phyloP scores from a whole-genome alignment of 2,329 filamentous ascomycete genomes.

The Fusarium sp. region DNA sequence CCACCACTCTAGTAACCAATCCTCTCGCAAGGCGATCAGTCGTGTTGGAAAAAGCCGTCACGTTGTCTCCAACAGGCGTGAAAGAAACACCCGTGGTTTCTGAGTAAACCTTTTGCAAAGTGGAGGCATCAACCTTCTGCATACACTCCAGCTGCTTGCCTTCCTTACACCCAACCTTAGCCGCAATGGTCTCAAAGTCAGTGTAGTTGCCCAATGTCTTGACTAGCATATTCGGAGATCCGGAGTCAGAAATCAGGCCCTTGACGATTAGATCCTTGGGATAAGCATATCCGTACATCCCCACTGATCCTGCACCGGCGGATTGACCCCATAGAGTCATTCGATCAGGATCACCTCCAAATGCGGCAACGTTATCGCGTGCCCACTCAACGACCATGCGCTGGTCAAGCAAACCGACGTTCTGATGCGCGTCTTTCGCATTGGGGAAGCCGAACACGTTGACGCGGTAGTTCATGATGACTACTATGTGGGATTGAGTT shows the following conservation, averaged over 20 bases:
- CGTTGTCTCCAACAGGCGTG: constrained; percentile 7
- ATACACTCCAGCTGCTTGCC: neutral
- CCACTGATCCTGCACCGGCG: constrained; percentile 18
- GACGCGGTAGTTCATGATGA: constrained; percentile 23
- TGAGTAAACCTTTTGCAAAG: constrained; percentile 7
- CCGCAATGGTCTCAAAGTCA: constrained; percentile 8
- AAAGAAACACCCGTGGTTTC: constrained; percentile 8
- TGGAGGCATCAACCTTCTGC: constrained; percentile 9
- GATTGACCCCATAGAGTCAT: constrained; percentile 22
- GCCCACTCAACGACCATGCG: constrained; percentile 26
- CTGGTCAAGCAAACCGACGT: constrained; percentile 11
- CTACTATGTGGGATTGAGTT: constrained; percentile 17
- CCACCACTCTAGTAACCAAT: constrained; percentile 10
- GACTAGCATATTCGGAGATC: constrained; percentile 1
- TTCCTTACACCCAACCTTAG: neutral
- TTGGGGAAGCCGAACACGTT: constrained; percentile 22
- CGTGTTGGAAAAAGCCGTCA: constrained; percentile 8
- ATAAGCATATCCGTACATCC: constrained; percentile 22
- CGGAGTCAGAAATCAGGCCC: constrained; percentile 10
- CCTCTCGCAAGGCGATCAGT: constrained; percentile 6
- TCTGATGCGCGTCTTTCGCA: constrained; percentile 8
- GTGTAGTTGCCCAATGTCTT: constrained; percentile 10
- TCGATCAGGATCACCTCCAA: neutral
- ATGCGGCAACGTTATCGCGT: neutral
- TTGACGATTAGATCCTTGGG: constrained; percentile 13